Base-by-base conservation (phyloP, 2,329 filamentous ascomycete species). In the Colletotrichum lini region DNA sequence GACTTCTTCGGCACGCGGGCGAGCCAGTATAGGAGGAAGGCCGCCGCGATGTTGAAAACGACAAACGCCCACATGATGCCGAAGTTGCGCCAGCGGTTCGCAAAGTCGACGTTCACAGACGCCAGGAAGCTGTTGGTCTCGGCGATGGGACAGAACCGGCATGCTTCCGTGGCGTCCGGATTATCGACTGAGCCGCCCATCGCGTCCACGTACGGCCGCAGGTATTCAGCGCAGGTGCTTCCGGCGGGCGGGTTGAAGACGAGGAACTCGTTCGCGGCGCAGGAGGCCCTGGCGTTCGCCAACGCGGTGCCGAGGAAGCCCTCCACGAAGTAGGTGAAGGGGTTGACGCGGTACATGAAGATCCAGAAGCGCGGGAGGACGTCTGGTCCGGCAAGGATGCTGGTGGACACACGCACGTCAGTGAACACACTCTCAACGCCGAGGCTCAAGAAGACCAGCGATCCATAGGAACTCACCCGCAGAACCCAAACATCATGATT, bases 271-370 rank as follows among this genome's bases (percentile, higher is more conserved):
- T 74, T 73, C 1, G 73, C 58, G 0, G 78, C 72, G 7, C 78
- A 80, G 2, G 45, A 53, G 0, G 79, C 78, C 0, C 74, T 18
- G 0, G 73, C 73, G 0, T 76, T 72, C 7, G 74, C 75, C 0
- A 79, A 72, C 0, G 75, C 75, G 0, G 76, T 69, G 0, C 76
- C 74, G 67, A 92, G 82, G 78, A 94, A 86, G 6, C 89, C 91
- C 38, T 86, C 83, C 58, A 93, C 85, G 21, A 93, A 82, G 77
- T 94, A 94, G 0, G 90, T 93, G 75, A 93, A 89, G 0, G 92
- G 92, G 0, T 89, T 92, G 56, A 91, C 82, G 40, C 89, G 86
- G 79, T 93, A 92, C 89, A 92, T 91, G 82, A 92, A 92, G 63
- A 87, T 88, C 92, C 92, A 94, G 82, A 93, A 93, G 2, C 87